Conservation (phyloP, 768 basidiomycete species). For the Sutorius australiensis region DNA sequence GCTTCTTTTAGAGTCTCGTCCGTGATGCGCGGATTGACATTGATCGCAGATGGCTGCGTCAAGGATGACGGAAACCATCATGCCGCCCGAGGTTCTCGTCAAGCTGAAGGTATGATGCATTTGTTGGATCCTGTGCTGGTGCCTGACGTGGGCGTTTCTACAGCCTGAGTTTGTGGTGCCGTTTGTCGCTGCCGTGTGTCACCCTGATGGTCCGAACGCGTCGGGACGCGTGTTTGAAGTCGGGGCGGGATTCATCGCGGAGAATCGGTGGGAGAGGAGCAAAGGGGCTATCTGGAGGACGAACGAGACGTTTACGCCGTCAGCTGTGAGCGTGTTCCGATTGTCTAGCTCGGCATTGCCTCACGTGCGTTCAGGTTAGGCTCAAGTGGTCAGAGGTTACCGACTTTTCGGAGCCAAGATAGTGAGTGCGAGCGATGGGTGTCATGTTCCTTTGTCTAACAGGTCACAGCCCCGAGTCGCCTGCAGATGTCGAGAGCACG, state of each 20-base stretch:
- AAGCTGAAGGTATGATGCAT: conserved; percentile 58
- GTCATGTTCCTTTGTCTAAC: conserved; percentile 7
- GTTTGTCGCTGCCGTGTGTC: conserved; percentile 82
- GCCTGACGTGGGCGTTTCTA: neutral
- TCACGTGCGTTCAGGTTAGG: conserved; percentile 53
- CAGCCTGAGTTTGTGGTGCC: conserved; percentile 90
- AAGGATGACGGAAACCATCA: conserved; percentile 91
- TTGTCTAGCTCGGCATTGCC: neutral
- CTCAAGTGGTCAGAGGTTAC: conserved; percentile 77
- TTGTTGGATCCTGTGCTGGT: neutral
- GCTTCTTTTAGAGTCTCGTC: conserved; percentile 22
- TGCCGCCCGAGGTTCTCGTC: conserved; percentile 93
- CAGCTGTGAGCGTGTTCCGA: conserved; percentile 55
- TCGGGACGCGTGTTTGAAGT: conserved; percentile 86
- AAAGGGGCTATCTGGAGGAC: conserved; percentile 86
- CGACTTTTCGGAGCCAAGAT: conserved; percentile 68
- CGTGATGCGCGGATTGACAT: neutral
- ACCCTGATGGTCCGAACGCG: conserved; percentile 78
- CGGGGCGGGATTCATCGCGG: conserved; percentile 88
- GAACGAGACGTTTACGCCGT: conserved; percentile 88
- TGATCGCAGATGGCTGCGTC: conserved; percentile 76
- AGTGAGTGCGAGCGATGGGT: conserved; percentile 44
- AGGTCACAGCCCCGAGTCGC: conserved; percentile 52
- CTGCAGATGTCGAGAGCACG: conserved; percentile 59
- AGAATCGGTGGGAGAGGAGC: conserved; percentile 91